Evolutionary conservation across 2,329 filamentous ascomycete genomes (phyloP).

Genomic region (Neonectria punicea): DNA sequence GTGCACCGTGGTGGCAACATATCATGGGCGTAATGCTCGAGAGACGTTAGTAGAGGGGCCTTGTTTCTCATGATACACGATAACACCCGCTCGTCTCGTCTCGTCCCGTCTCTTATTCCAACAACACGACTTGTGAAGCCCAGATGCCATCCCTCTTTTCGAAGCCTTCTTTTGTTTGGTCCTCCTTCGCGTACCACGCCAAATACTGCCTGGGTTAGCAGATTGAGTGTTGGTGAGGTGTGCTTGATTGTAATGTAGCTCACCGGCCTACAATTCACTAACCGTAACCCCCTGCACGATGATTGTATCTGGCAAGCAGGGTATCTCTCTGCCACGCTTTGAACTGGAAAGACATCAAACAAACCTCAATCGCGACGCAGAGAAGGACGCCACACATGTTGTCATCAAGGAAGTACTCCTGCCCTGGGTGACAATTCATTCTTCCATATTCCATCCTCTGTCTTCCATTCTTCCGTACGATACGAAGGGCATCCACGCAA

Average conservation of each 20-base stretch:
- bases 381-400: background rate
- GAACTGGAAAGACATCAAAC: background rate
- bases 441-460: background rate
- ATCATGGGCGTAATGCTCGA: background rate
- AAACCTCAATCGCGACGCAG: background rate
- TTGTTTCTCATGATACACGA: constrained; percentile 2
- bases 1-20: background rate
- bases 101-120: background rate
- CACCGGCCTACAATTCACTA: background rate
- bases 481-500: background rate
- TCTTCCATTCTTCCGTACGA: background rate
- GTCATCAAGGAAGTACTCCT: no score
- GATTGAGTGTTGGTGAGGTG: no score
- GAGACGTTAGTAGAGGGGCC: background rate
- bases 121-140: background rate
- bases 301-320: no score
- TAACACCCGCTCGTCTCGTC: background rate
- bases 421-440: background rate
- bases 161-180: background rate
- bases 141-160: background rate
- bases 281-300: background rate
- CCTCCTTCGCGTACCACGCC: background rate
- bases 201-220: background rate
- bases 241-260: background rate
- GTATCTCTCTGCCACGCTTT: background rate